Conservation (phyloP, 75 land plant genomes). For the Picea sitchensis region DNA sequence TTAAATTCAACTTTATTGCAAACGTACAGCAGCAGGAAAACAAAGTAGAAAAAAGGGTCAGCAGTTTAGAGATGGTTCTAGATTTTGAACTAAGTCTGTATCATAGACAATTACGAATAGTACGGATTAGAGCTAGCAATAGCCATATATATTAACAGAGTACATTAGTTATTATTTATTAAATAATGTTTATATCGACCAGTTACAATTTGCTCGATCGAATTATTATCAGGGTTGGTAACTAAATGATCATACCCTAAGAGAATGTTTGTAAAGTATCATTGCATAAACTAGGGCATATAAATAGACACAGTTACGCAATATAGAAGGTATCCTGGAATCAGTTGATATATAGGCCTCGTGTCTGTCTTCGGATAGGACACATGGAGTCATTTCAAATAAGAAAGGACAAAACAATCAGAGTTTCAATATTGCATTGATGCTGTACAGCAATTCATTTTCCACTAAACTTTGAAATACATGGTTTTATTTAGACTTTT, state of each 20-base stretch:
- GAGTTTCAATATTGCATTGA: background rate
- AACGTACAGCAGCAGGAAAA: background rate
- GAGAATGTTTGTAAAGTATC: background rate
- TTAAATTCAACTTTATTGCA: background rate
- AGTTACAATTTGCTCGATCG: too few relatives aligned
- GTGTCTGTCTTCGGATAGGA: background rate
- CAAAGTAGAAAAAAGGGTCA: background rate
- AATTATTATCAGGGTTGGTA: background rate
- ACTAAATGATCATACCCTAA: background rate
- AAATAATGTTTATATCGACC: background rate
- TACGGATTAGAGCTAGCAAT: background rate
- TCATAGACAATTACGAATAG: background rate
- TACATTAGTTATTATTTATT: background rate
- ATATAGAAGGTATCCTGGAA: background rate
- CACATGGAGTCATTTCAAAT: slow-evolving; percentile 3
- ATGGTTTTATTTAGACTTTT: background rate
- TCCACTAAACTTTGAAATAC: background rate
- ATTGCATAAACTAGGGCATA: background rate
- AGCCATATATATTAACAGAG: background rate
- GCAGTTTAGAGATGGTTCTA: background rate
- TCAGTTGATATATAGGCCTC: background rate
- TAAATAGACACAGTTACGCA: background rate
- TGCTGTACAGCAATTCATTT: background rate
- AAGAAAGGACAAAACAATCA: background rate
- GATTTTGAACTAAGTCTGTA: background rate